Base-by-base conservation (phyloP, 2,329 filamentous ascomycete species). In the Thelonectria blattea region DNA sequence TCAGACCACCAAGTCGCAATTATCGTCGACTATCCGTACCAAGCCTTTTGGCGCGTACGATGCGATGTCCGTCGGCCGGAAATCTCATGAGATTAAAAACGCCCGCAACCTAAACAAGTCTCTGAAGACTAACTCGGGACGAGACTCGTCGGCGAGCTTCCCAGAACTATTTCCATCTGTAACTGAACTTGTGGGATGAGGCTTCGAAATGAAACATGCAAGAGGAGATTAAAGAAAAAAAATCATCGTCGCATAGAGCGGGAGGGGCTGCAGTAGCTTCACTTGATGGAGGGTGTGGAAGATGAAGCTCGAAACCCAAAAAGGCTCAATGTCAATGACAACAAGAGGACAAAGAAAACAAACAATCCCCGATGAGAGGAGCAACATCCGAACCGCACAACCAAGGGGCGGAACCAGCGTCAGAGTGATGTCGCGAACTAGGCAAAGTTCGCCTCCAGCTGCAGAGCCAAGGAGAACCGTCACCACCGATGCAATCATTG, bases 61-160 rank as follows among this genome's bases (percentile, higher is more conserved):
- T 20, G 43, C 43, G 47, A 56, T 56, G 41, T 47, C 18, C 37
- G 45, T 45, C 54, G 50, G 37, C 18, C 42, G 20, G 11, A 42
- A n/a, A 18, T 9, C 41, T 17, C 42, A 54, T 43, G 64, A 67
- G 55, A 70, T 66, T 61, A 62, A 49, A 62, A 49, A 46, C 52
- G 58, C 52, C 22, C 42, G 42, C 34, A 39, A 47, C 43, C 45
- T n/a, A 46, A 43, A 18, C 30, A 47, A n/a, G 17, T 30, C 30
- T 47, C 27, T 30, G 27, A 30, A 30, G 27, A 48, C n/a, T 37
- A 24, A 20, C 27, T 52, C 45, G 47, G 48, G 32, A 54, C 32
- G 32, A 9, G 24, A 52, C 43, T 53, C 51, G 59, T 27, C 43
- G 41, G 49, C 41, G 49, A 55, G 47, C 43, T 43, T 15, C 50